These are phyloP conservation scores for Combretum micranthum DNA, from an alignment of 345 rosid genomes.

Conservation along the genomic window DNA sequence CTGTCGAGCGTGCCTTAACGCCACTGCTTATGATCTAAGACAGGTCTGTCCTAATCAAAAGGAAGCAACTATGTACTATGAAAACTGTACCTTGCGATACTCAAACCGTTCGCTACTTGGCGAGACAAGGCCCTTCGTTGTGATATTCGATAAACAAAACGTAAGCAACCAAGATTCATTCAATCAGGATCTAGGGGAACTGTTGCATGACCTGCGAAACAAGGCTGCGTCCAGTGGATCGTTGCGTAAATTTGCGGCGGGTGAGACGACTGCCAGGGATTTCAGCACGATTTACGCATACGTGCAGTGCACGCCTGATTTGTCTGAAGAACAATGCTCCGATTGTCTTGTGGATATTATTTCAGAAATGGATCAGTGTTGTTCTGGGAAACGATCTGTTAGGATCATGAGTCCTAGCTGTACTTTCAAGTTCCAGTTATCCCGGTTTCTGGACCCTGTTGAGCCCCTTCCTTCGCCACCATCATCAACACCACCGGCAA, in stretches of 20 bases:
- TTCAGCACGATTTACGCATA: background rate
- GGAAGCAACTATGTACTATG: no score
- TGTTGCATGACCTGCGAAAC: background rate
- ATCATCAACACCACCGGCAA: background rate
- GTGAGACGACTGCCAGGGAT: background rate
- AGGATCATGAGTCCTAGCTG: constrained; percentile 7
- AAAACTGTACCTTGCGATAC: constrained; percentile 7
- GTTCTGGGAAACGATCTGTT: background rate
- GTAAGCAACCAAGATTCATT: background rate
- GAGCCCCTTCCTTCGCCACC: background rate
- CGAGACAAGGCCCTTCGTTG: background rate
- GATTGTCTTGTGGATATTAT: background rate
- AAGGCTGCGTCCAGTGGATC: background rate
- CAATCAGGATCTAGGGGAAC: background rate
- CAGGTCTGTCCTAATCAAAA: no score
- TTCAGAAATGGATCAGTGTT: background rate
- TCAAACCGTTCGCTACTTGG: constrained; percentile 1
- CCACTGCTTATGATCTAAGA: background rate
- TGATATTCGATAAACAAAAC: background rate
- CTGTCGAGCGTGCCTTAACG: background rate
- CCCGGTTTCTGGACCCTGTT: background rate
- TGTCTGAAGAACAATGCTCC: background rate
- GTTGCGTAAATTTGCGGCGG: background rate
- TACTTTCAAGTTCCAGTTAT: constrained; percentile 2
- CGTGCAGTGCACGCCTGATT: constrained; percentile 13